Conservation (phyloP, 108 stramenopile genomes). For the Stephanodiscus minutulus region DNA sequence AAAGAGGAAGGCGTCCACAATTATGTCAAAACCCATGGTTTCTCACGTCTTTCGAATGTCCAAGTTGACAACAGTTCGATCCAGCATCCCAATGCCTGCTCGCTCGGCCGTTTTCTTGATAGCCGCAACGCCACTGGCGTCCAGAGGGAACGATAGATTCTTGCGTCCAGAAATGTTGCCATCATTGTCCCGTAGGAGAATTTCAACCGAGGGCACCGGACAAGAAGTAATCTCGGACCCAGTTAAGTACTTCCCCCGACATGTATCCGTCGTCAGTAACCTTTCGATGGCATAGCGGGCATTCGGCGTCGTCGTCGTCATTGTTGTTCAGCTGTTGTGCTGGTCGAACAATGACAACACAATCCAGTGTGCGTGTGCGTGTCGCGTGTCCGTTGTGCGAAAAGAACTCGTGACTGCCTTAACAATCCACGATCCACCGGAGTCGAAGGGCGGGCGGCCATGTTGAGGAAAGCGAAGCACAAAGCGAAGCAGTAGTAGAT, state of each 20-base stretch:
- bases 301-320: neutral
- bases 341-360: too few species aligned
- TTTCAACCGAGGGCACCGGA: slow-evolving; percentile 11
- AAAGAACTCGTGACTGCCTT: too few species aligned
- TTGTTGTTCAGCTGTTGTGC: too few species aligned
- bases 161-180: slow-evolving; percentile 1
- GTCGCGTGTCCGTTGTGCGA: too few species aligned
- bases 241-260: slow-evolving; percentile 15
- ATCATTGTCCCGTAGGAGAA: slow-evolving; percentile 12
- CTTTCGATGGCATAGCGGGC: slow-evolving; percentile 21
- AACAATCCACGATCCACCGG: too few species aligned
- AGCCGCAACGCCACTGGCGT: slow-evolving; percentile 7
- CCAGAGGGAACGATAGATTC: slow-evolving; percentile 17
- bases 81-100: slow-evolving; percentile 30
- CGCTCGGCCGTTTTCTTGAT: slow-evolving; percentile 21
- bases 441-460: too few species aligned
- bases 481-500: too few species aligned
- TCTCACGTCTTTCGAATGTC: slow-evolving; percentile 33
- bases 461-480: too few species aligned
- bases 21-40: neutral
- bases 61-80: slow-evolving; percentile 24
- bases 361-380: too few species aligned
- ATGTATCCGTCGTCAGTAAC: slow-evolving; percentile 7
- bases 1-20: too few species aligned
- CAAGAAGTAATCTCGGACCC: slow-evolving; percentile 16